Percentiles rank a stretch among this genome's conserved stretches.
phyloP scores from a whole-genome alignment of 345 rosid species.

The Abelmoschus esculentus region DNA sequence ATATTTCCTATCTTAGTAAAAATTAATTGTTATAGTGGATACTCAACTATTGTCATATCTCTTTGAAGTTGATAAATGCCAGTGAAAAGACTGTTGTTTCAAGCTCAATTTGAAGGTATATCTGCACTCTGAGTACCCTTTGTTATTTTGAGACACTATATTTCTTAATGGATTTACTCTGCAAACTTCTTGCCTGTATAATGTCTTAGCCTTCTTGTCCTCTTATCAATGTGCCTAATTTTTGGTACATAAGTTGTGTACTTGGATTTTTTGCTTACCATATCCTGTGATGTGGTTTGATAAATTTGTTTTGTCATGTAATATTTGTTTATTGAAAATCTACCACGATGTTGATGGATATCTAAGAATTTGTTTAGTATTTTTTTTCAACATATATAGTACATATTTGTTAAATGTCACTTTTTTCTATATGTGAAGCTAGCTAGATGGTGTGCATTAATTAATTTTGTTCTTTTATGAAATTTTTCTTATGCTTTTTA shows the following conservation, averaged over 20 bases:
- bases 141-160: background rate
- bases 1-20: background rate
- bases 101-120: background rate
- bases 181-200: background rate
- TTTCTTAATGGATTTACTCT: background rate
- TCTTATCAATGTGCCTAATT: background rate
- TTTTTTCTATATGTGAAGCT: background rate
- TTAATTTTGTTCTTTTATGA: background rate
- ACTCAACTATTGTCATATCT: background rate
- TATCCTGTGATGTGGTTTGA: too few species aligned
- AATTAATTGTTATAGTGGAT: background rate
- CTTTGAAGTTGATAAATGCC: background rate
- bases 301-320: background rate
- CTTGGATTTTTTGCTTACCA: background rate
- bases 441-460: background rate
- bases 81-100: background rate
- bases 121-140: background rate
- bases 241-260: background rate
- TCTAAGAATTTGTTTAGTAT: background rate
- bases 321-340: background rate
- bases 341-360: background rate
- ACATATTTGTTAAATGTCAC: background rate
- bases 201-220: background rate
- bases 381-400: background rate
- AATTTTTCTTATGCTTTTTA: slow-evolving; percentile 3